phyloP scores from a whole-genome alignment of 2,329 filamentous ascomycete genomes.

The Xylariaceae sp. region DNA sequence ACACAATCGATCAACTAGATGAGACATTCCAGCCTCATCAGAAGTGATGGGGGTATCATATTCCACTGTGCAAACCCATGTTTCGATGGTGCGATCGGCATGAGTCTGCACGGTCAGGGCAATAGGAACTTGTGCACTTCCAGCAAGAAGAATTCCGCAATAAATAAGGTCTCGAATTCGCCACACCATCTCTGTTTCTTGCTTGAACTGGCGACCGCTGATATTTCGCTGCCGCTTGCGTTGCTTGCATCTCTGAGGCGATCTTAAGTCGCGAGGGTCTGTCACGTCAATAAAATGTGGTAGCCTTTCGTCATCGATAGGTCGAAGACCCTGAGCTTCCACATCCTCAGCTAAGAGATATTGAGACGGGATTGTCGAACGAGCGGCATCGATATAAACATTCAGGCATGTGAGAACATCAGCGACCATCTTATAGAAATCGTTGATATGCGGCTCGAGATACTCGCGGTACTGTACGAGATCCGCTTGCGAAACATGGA shows the following conservation, averaged over 20 bases:
- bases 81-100: conserved; percentile 18
- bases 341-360: conserved; percentile 51
- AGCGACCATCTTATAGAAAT: conserved; percentile 44
- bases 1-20: conserved; percentile 22
- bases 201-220: conserved; percentile 29
- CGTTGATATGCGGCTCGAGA: conserved; percentile 42
- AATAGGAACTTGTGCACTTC: conserved; percentile 40
- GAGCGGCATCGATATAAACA: conserved; percentile 36
- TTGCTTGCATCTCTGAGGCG: conserved; percentile 34
- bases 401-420: conserved; percentile 48
- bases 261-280: conserved; percentile 11
- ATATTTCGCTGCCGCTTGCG: conserved; percentile 38
- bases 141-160: conserved; percentile 45
- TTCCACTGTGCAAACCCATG: conserved; percentile 26
- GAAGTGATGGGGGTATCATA: conserved; percentile 9
- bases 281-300: conserved; percentile 27
- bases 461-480: conserved; percentile 43
- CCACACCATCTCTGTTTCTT: conserved; percentile 39
- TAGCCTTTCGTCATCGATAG: conserved; percentile 23
- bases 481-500: conserved; percentile 44
- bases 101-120: conserved; percentile 18
- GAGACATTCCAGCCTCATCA: conserved; percentile 20
- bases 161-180: conserved; percentile 47
- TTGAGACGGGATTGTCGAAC: conserved; percentile 35
- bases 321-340: conserved; percentile 29